These are phyloP conservation scores for Plasmodium chabaudi DNA, from an alignment of 169 alveolate genomes.

Conservation along the genomic window DNA sequence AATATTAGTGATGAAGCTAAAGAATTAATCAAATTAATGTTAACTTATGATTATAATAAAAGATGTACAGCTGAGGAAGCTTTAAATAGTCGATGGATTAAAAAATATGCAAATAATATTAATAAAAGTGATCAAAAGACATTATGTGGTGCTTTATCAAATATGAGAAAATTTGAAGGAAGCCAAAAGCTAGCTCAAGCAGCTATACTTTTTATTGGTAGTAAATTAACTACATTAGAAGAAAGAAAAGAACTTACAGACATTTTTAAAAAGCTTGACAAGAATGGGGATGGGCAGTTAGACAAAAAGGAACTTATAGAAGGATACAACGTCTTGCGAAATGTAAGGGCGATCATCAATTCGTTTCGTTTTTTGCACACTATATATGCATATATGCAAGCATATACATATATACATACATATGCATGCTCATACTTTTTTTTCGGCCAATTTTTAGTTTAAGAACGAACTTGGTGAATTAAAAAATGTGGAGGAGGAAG, in stretches of 20 bases:
- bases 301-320: constrained; percentile 88
- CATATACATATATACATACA: no score
- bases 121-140: constrained; percentile 82
- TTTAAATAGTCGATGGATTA: constrained; percentile 92
- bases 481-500: constrained; percentile 92
- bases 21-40: constrained; percentile 91
- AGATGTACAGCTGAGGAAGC: constrained; percentile 94
- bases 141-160: constrained; percentile 86
- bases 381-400: constrained; percentile 6
- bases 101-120: constrained; percentile 81
- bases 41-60: constrained; percentile 90
- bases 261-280: constrained; percentile 91
- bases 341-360: constrained; percentile 40
- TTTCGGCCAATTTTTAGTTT: background rate
- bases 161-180: constrained; percentile 89
- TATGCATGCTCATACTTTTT: background rate
- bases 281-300: constrained; percentile 91
- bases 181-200: constrained; percentile 91
- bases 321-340: constrained; percentile 84
- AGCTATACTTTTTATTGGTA: constrained; percentile 89
- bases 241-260: constrained; percentile 90
- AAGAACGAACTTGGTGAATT: constrained; percentile 65
- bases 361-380: background rate
- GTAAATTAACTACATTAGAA: constrained; percentile 89
- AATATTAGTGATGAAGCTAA: constrained; percentile 93